Conservation (phyloP, 768 basidiomycete species). For the Galerina marginata region DNA sequence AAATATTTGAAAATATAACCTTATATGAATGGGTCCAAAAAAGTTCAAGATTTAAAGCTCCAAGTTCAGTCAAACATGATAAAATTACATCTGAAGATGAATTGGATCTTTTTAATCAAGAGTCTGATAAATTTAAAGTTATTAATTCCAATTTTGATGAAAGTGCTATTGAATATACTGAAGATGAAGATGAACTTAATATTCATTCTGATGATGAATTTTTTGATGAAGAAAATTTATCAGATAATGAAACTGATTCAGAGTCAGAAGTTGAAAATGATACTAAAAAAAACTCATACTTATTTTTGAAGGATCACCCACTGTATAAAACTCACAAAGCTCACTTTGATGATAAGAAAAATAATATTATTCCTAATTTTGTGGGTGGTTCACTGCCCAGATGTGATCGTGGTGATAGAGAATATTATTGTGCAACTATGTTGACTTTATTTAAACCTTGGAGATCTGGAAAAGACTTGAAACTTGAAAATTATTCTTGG, state of each 20-base stretch:
- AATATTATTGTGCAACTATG: constrained; percentile 38
- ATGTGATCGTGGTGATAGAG: constrained; percentile 34
- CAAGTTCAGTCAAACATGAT: background rate
- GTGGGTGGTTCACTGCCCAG: constrained; percentile 36
- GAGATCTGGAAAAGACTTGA: constrained; percentile 28
- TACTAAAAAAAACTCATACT: background rate
- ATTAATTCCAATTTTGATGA: background rate
- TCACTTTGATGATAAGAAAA: constrained; percentile 5
- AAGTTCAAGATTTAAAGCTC: background rate
- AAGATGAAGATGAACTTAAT: background rate
- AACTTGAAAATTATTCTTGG: constrained; percentile 2
- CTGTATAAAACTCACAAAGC: constrained; percentile 13
- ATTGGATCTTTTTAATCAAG: too few relatives aligned
- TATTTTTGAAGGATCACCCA: constrained; percentile 15
- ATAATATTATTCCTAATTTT: constrained; percentile 30
- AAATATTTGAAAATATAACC: constrained; percentile 8
- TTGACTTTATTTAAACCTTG: constrained; percentile 37
- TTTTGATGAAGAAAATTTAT: too few relatives aligned
- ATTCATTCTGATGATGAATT: too few relatives aligned
- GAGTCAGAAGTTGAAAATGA: background rate
- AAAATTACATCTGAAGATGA: background rate
- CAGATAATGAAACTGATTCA: too few relatives aligned
- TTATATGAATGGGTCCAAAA: constrained; percentile 34
- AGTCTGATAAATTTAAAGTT: background rate
- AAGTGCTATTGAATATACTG: background rate